Percentiles rank a stretch among this genome's conserved stretches.
Conservation (phyloP, 1,284 basidiomycete species). For the Agroathelia rolfsii region DNA sequence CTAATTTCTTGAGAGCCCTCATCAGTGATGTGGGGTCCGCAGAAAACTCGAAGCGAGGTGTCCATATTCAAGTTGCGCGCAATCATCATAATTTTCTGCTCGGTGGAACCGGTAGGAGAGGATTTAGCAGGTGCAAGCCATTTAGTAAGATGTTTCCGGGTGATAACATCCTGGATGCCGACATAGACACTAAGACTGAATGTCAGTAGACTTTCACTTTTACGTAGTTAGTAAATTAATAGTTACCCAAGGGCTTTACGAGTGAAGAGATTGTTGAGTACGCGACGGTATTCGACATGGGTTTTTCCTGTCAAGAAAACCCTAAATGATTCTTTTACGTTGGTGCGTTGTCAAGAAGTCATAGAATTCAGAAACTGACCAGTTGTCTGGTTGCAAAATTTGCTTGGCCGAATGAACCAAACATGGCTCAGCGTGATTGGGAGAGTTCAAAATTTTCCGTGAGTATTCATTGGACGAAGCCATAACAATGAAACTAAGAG, state of each 20-base stretch:
- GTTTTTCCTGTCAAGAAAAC: conserved; percentile 93
- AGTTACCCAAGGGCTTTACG: conserved; percentile 81
- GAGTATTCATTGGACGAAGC: conserved; percentile 86
- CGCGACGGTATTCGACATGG: conserved; percentile 91
- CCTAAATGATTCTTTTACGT: conserved; percentile 36
- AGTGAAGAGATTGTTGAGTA: conserved; percentile 89
- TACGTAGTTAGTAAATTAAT: conserved; percentile 4
- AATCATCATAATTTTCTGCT: conserved; percentile 78
- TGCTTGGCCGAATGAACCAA: conserved; percentile 90
- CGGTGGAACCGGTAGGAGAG: conserved; percentile 33
- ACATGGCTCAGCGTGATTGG: conserved; percentile 84
- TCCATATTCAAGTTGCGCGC: conserved; percentile 97
- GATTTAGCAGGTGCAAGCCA: conserved; percentile 60
- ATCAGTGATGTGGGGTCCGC: conserved; percentile 83
- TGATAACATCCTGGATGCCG: conserved; percentile 77
- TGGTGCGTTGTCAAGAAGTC: conserved; percentile 4
- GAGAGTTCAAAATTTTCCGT: conserved; percentile 90
- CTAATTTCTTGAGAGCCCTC: conserved; percentile 74
- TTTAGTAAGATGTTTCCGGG: conserved; percentile 64
- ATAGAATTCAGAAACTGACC: conserved; percentile 41
- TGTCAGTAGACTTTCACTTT: too few species aligned
- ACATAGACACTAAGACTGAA: conserved; percentile 70
- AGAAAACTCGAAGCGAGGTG: conserved; percentile 92
- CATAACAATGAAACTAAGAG: conserved; percentile 89
- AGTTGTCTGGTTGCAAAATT: conserved; percentile 84